Conservation (phyloP, 148 eudicot genomes). For the Heliosperma pusillum region DNA sequence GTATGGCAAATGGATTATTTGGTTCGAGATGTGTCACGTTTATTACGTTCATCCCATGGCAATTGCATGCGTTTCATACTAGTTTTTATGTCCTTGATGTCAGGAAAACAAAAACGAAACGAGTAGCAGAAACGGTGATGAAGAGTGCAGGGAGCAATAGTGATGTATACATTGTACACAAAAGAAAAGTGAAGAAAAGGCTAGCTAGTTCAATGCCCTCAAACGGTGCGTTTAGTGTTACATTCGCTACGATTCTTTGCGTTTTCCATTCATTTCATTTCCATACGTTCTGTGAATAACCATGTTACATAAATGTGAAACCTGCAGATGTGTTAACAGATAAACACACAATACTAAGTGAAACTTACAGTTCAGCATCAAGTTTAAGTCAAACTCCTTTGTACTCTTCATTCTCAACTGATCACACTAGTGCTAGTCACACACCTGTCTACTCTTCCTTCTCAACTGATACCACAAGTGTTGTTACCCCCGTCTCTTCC, state of each 20-base stretch:
- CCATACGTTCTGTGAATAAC: neutral
- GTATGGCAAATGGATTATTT: no score
- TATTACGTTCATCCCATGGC: no score
- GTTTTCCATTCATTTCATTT: neutral
- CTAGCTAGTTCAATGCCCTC: constrained; percentile 35
- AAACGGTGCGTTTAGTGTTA: constrained; percentile 30
- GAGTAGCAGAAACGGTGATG: constrained; percentile 51
- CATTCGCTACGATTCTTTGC: neutral
- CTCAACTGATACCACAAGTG: constrained; percentile 17
- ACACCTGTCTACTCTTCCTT: constrained; percentile 27
- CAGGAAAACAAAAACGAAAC: constrained; percentile 50
- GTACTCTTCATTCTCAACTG: constrained; percentile 29
- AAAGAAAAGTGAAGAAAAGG: constrained; percentile 44
- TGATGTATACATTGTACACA: constrained; percentile 53
- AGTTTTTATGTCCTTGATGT: neutral
- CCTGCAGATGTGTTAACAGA: constrained; percentile 3
- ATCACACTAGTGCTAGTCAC: constrained; percentile 16
- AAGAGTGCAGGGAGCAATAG: constrained; percentile 51
- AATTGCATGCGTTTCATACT: neutral
- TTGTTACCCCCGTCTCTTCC: constrained; percentile 23
- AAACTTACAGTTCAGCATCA: constrained; percentile 3
- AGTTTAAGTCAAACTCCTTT: constrained; percentile 24
- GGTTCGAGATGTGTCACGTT: no score
- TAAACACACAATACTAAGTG: constrained; percentile 2
- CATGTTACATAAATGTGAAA: neutral